Base-by-base conservation (phyloP, 2,329 filamentous ascomycete genomes). In the Phaeosphaeriaceae sp. region DNA sequence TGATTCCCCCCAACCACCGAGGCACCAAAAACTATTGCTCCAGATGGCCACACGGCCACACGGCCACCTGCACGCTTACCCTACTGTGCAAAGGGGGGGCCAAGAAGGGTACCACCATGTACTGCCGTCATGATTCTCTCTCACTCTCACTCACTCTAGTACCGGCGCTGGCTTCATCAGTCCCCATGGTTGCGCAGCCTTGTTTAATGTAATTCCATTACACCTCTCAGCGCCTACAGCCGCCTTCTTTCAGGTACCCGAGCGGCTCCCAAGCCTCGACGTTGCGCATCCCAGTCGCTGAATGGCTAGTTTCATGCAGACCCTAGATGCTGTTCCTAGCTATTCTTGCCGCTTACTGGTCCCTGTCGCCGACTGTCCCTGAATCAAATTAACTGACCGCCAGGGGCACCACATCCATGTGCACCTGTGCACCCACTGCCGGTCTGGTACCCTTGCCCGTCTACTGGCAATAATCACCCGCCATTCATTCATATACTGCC, bases 161-260 rank as follows among this genome's bases (percentile, higher is more conserved):
- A n/a, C n/a, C n/a, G n/a, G n/a, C n/a, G n/a, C n/a, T n/a, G n/a
- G n/a, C n/a, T n/a, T n/a, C n/a, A n/a, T n/a, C n/a, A n/a, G n/a
- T n/a, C n/a, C n/a, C n/a, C n/a, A n/a, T n/a, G n/a, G n/a, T n/a
- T n/a, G n/a, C n/a, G n/a, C n/a, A n/a, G n/a, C n/a, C n/a, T n/a
- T n/a, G n/a, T n/a, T n/a, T n/a, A n/a, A n/a, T n/a, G n/a, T n/a
- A n/a, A n/a, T n/a, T n/a, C n/a, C n/a, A n/a, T n/a, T n/a, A n/a
- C 52, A 42, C 57, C 59, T 56, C 55, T 56, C 53, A 81, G 92
- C 57, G 86, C 84, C 21, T 80, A 87, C 1, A 89, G 89, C 16
- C 84, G 90, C 57, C 76, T 91, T 30, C 79, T 81, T 60, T 84
- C 47, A 37, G 16, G 43, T 46, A 39, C 44, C 54, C 47, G 42